These are phyloP conservation scores for Ogataea allantospora DNA, from an alignment of 805 yeast species.

Conservation along the genomic window DNA sequence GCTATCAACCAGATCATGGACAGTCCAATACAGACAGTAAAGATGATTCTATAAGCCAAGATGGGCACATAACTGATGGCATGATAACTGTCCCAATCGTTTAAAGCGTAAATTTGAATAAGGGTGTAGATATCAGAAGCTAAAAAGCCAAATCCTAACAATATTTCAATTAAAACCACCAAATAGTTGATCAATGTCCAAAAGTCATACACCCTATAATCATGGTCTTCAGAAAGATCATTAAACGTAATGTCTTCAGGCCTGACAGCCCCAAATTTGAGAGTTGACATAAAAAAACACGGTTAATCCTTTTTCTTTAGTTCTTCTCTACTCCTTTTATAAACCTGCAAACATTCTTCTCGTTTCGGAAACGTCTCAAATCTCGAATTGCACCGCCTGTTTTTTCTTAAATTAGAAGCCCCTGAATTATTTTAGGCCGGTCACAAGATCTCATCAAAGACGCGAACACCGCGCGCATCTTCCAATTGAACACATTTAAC, in stretches of 20 bases:
- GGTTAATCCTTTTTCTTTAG: neutral
- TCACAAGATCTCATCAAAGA: conserved; percentile 18
- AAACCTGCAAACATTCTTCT: conserved; percentile 5
- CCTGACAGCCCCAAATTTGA: conserved; percentile 14
- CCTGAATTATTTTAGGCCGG: neutral
- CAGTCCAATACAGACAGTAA: conserved; percentile 68
- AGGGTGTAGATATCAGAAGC: conserved; percentile 80
- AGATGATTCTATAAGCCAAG: conserved; percentile 30
- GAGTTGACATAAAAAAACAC: conserved; percentile 4
- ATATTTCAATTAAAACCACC: conserved; percentile 37
- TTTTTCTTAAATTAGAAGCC: conserved; percentile 3
- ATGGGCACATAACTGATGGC: conserved; percentile 34
- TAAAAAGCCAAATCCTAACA: conserved; percentile 52
- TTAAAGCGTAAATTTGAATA: conserved; percentile 66
- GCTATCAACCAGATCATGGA: conserved; percentile 58
- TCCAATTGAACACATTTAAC: conserved; percentile 67
- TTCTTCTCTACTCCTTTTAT: conserved; percentile 8
- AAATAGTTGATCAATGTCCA: conserved; percentile 45
- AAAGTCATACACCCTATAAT: conserved; percentile 37
- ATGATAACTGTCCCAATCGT: conserved; percentile 37
- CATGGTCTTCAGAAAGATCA: conserved; percentile 31
- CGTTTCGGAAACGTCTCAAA: conserved; percentile 10
- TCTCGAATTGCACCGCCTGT: conserved; percentile 5
- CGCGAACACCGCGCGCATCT: conserved; percentile 55
- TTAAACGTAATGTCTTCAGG: conserved; percentile 27